phyloP scores from a whole-genome alignment of 2,329 filamentous ascomycete genomes.

The Magnaporthiopsis rhizophila region DNA sequence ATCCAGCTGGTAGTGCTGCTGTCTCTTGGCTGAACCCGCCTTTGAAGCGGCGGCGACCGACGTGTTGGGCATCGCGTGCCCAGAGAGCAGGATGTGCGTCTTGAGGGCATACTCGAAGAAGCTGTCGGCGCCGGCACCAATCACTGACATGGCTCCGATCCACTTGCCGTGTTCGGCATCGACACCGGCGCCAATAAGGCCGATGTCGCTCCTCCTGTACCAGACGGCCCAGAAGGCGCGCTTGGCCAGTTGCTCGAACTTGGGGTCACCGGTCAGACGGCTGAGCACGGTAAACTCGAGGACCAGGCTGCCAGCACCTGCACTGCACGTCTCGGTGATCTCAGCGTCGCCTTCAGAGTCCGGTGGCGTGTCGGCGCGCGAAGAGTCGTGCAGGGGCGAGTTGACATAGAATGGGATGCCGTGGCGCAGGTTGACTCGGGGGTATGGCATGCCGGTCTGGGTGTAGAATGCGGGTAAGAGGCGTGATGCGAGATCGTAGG shows the following conservation, averaged over 20 bases:
- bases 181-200: constrained; percentile 83
- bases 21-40: constrained; percentile 7
- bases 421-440: constrained; percentile 81
- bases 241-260: constrained; percentile 88
- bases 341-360: constrained; percentile 45
- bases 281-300: constrained; percentile 90
- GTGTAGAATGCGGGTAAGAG: constrained; percentile 90
- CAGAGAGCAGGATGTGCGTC: constrained; percentile 82
- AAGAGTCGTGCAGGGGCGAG: constrained; percentile 63
- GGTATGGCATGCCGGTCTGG: constrained; percentile 85
- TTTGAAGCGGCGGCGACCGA: constrained; percentile 18
- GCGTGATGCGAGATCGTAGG: constrained; percentile 74
- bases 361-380: constrained; percentile 29
- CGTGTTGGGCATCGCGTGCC: constrained; percentile 52
- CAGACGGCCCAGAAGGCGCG: constrained; percentile 97
- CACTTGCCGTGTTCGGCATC: constrained; percentile 82
- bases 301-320: constrained; percentile 90
- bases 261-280: constrained; percentile 72
- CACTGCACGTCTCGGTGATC: constrained; percentile 93
- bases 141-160: constrained; percentile 84
- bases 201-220: constrained; percentile 75
- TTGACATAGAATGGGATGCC: constrained; percentile 86
- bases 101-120: constrained; percentile 99
- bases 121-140: constrained; percentile 93
- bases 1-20: constrained; percentile 36